A percentile compares a stretch with the other conserved stretches of the same genome.
These are phyloP conservation scores for Tuber microsphaerosporum DNA, from an alignment of 495 filamentous ascomycete genomes.

Conservation along the genomic window DNA sequence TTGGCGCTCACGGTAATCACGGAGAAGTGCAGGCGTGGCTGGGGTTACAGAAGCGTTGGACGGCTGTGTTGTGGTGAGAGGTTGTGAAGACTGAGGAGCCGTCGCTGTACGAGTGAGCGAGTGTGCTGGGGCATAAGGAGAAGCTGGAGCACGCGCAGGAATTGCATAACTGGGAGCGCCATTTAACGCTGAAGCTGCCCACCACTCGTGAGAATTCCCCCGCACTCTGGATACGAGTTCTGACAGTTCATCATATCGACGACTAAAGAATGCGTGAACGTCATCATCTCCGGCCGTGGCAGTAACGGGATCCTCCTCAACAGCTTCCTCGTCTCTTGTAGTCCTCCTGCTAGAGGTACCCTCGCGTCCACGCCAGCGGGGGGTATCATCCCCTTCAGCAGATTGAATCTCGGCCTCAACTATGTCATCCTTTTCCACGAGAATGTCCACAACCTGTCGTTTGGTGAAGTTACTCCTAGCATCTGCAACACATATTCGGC, in stretches of 20 bases:
- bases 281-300: conserved; percentile 23
- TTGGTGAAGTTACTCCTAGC: conserved; percentile 66
- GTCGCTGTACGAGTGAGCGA: conserved; percentile 15
- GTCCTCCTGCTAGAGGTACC: conserved; percentile 20
- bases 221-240: conserved; percentile 34
- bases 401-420: conserved; percentile 35
- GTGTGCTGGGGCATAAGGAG: conserved; percentile 14
- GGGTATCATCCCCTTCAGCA: conserved; percentile 27
- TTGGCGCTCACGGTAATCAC: conserved; percentile 35
- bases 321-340: conserved; percentile 30
- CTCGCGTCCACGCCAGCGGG: conserved; percentile 30
- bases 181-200: conserved; percentile 21
- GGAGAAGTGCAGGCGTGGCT: conserved; percentile 35
- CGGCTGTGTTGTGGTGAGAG: not conserved
- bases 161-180: conserved; percentile 14
- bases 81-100: conserved; percentile 22
- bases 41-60: conserved; percentile 8
- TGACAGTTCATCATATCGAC: conserved; percentile 28
- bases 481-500: conserved; percentile 76
- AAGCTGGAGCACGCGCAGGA: conserved; percentile 11
- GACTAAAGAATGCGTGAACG: conserved; percentile 33
- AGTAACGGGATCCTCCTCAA: conserved; percentile 29
- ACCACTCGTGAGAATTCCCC: conserved; percentile 35
- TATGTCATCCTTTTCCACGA: conserved; percentile 37
- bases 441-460: conserved; percentile 55